Evolutionary conservation across 371 early-diverging fungal species (phyloP).

Genomic region (Mucor mucedo): DNA sequence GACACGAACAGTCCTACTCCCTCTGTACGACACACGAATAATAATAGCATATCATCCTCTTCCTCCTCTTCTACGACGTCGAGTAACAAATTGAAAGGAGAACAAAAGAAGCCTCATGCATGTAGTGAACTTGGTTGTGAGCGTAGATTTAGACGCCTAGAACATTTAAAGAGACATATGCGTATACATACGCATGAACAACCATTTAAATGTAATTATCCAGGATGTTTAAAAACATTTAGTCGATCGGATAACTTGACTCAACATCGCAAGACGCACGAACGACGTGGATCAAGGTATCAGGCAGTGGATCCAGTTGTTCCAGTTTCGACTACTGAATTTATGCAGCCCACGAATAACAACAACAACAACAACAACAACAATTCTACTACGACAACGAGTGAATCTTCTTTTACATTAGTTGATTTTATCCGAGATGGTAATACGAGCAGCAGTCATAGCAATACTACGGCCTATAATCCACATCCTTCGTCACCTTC

Average conservation of each 20-base stretch:
- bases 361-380: too few species aligned
- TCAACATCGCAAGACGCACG: slow-evolving; percentile 68
- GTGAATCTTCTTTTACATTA: slow-evolving; percentile 21
- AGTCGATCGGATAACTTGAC: slow-evolving; percentile 80
- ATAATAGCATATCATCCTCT: slow-evolving; percentile 10
- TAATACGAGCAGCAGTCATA: background rate
- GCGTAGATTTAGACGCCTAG: slow-evolving; percentile 76
- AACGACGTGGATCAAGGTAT: slow-evolving; percentile 41
- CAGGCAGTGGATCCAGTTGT: slow-evolving; percentile 2
- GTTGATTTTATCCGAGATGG: slow-evolving; percentile 30
- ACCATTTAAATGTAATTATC: slow-evolving; percentile 74
- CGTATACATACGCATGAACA: slow-evolving; percentile 86
- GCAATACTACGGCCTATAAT: background rate
- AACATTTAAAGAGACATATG: slow-evolving; percentile 89
- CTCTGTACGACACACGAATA: background rate
- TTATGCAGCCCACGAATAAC: slow-evolving; percentile 3
- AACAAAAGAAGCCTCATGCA: slow-evolving; percentile 52
- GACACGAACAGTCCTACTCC: slow-evolving; percentile 7
- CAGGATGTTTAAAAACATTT: slow-evolving; percentile 79
- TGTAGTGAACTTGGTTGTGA: slow-evolving; percentile 63
- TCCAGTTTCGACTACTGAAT: slow-evolving; percentile 5
- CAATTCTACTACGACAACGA: background rate
- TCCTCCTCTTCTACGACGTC: slow-evolving; percentile 21
- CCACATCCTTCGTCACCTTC: slow-evolving; percentile 11
- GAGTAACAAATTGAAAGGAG: slow-evolving; percentile 2